These are phyloP conservation scores for Datisca glomerata DNA, from an alignment of 306 rosid genomes.

Conservation along the genomic window DNA sequence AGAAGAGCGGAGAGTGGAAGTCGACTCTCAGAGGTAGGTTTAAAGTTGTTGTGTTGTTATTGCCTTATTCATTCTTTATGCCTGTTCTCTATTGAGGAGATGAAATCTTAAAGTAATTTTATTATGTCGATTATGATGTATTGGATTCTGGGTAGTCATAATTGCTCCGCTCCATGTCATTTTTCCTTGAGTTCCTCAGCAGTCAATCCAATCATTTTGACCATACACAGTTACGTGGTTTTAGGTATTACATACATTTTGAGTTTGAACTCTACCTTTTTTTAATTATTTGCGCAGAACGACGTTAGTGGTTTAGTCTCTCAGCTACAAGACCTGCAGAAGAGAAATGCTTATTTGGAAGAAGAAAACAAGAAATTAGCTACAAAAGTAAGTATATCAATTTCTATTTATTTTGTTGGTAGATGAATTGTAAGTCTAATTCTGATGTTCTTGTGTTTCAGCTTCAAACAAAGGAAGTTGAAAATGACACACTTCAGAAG, in stretches of 20 bases:
- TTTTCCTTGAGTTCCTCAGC: conserved; percentile 49
- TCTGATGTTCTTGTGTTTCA: conserved; percentile 22
- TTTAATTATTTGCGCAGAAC: background rate
- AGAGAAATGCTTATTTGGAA: conserved; percentile 53
- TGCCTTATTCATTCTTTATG: background rate
- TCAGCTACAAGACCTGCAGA: conserved; percentile 18
- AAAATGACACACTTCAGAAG: conserved; percentile 42
- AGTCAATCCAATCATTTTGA: too few relatives aligned
- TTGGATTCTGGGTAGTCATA: background rate
- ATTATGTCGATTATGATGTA: background rate
- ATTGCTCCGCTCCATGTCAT: too few relatives aligned
- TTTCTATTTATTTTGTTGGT: background rate
- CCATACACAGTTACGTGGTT: too few relatives aligned
- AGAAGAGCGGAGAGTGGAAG: conserved; percentile 60
- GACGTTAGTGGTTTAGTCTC: background rate
- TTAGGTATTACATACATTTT: conserved; percentile 4
- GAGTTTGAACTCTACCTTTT: conserved; percentile 1
- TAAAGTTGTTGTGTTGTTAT: background rate
- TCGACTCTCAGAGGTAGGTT: conserved; percentile 54
- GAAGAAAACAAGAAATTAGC: conserved; percentile 38
- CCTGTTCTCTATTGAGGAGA: background rate
- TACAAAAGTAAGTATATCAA: conserved; percentile 34
- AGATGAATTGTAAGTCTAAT: conserved; percentile 14
- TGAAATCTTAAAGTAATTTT: background rate
- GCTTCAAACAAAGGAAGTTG: conserved; percentile 59